Conservation (phyloP, 2,329 filamentous ascomycete species). For the Alternaria arborescens region DNA sequence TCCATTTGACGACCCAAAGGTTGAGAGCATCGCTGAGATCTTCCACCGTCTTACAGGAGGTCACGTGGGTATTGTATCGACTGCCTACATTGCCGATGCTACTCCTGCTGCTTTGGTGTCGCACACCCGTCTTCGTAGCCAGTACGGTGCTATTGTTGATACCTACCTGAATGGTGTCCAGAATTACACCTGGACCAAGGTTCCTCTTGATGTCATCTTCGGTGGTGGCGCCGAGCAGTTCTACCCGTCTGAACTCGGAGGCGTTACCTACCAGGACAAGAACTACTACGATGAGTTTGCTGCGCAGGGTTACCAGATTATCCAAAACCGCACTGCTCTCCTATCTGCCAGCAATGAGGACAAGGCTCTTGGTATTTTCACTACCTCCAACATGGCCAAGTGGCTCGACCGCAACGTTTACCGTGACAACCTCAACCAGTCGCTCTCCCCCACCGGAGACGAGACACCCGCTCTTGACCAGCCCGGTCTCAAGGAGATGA, state of each 20-base stretch:
- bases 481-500: constrained; percentile 89
- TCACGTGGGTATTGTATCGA: constrained; percentile 72
- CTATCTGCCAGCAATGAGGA: constrained; percentile 64
- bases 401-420: constrained; percentile 89
- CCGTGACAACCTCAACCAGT: constrained; percentile 72
- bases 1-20: constrained; percentile 82
- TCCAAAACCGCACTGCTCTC: constrained; percentile 77
- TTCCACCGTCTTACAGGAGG: constrained; percentile 74
- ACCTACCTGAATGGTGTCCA: constrained; percentile 77
- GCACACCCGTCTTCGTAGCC: constrained; percentile 74
- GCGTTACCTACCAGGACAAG: constrained; percentile 71
- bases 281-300: constrained; percentile 77
- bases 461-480: constrained; percentile 73
- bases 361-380: constrained; percentile 80
- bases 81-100: constrained; percentile 82
- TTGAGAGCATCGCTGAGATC: constrained; percentile 83
- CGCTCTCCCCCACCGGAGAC: constrained; percentile 74
- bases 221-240: constrained; percentile 87
- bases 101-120: constrained; percentile 71
- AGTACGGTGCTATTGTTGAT: constrained; percentile 77
- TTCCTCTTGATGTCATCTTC: constrained; percentile 78
- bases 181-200: constrained; percentile 83
- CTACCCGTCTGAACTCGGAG: constrained; percentile 62
- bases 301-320: constrained; percentile 75
- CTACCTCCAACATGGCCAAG: constrained; percentile 76